These are phyloP conservation scores for Ceratocystis smalleyi DNA, from an alignment of 2,329 filamentous ascomycete species.

Conservation along the genomic window DNA sequence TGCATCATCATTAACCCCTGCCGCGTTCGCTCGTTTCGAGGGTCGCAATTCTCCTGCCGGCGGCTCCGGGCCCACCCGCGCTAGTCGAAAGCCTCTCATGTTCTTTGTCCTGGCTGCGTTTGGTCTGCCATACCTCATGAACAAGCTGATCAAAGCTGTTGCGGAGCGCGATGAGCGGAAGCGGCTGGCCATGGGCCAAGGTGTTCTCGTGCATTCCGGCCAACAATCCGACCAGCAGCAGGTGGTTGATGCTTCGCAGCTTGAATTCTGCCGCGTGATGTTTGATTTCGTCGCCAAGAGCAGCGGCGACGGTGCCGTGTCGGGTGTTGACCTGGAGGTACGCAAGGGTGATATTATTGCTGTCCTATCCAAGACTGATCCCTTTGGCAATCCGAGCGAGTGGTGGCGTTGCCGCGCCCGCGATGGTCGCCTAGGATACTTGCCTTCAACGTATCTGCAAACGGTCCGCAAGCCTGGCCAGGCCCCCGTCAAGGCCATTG, in stretches of 20 bases:
- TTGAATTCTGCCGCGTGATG: slow-evolving; percentile 88
- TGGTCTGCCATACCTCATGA: slow-evolving; percentile 90
- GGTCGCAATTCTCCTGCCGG: slow-evolving; percentile 41
- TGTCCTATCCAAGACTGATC: slow-evolving; percentile 82
- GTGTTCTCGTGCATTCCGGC: slow-evolving; percentile 29
- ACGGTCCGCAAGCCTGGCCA: slow-evolving; percentile 40
- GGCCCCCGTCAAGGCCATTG: slow-evolving; percentile 35
- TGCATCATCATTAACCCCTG: slow-evolving; percentile 71
- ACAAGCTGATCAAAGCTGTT: slow-evolving; percentile 78
- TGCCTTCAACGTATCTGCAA: slow-evolving; percentile 82
- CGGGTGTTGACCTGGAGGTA: slow-evolving; percentile 75
- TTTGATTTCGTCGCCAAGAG: slow-evolving; percentile 80
- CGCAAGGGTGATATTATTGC: slow-evolving; percentile 94
- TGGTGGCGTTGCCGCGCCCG: slow-evolving; percentile 94
- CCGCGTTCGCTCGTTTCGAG: slow-evolving; percentile 80
- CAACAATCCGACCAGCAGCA: slow-evolving; percentile 33
- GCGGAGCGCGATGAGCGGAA: slow-evolving; percentile 60
- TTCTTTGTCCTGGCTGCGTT: slow-evolving; percentile 93
- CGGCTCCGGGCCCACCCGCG: slow-evolving; percentile 53
- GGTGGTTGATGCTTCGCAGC: slow-evolving; percentile 67
- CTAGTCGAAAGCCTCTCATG: slow-evolving; percentile 86
- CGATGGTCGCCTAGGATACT: slow-evolving; percentile 79
- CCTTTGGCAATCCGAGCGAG: slow-evolving; percentile 77
- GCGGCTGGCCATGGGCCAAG: slow-evolving; percentile 32
- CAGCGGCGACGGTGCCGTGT: slow-evolving; percentile 30